These are phyloP conservation scores for Dissoconium aciculare DNA, from an alignment of 2,329 filamentous ascomycete species.

Conservation along the genomic window DNA sequence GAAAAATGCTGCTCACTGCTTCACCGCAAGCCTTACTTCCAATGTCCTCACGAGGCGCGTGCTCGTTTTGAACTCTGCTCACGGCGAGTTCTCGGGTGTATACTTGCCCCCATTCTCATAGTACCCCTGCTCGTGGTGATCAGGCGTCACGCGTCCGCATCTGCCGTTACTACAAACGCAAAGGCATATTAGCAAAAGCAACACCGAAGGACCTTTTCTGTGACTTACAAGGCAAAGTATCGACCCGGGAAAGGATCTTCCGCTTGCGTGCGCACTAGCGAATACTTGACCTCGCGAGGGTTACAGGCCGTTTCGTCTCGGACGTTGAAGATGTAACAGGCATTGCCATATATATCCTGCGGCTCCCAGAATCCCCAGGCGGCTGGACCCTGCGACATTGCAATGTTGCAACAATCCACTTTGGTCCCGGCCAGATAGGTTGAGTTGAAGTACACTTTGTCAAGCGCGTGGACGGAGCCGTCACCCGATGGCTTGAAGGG, in stretches of 20 bases:
- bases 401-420: background rate
- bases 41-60: too few relatives aligned
- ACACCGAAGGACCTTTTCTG: background rate
- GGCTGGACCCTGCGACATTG: background rate
- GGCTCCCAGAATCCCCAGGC: background rate
- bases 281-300: background rate
- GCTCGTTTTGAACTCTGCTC: too few relatives aligned
- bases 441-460: background rate
- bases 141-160: background rate
- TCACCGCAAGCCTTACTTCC: too few relatives aligned
- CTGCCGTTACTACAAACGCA: background rate
- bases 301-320: background rate
- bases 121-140: too few relatives aligned
- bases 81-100: too few relatives aligned
- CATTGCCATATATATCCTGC: background rate
- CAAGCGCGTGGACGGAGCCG: background rate
- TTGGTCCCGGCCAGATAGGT: background rate
- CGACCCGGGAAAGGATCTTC: background rate
- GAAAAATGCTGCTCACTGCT: too few relatives aligned
- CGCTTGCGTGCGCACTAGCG: too few relatives aligned
- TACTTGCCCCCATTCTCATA: too few relatives aligned
- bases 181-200: background rate
- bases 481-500: background rate
- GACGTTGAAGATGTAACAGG: constrained; percentile 1
- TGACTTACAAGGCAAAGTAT: background rate